Evolutionary conservation across 2,329 filamentous ascomycete genomes (phyloP).

Genomic region (Pseudohalonectria lignicola): DNA sequence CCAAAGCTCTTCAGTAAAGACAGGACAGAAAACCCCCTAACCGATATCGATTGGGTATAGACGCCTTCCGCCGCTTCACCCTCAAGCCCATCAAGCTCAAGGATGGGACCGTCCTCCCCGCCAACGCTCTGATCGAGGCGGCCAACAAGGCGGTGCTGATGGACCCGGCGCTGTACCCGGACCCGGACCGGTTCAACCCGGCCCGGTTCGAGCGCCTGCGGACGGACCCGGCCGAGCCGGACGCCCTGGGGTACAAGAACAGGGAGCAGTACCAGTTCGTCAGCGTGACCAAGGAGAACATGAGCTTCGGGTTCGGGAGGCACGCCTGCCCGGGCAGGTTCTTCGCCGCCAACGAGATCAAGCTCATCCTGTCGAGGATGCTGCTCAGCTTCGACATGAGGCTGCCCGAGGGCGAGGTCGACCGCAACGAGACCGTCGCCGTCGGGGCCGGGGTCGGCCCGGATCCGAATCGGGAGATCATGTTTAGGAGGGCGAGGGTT

Average conservation of each 20-base stretch:
- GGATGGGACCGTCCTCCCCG: conserved; percentile 27
- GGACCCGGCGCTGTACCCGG: not conserved
- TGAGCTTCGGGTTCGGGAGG: conserved; percentile 32
- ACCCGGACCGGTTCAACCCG: conserved; percentile 29
- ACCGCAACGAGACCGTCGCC: not conserved
- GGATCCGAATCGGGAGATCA: not conserved
- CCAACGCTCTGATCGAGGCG: conserved; percentile 17
- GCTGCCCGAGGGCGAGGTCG: conserved; percentile 19
- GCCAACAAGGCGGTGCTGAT: not conserved
- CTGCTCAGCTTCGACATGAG: conserved; percentile 28
- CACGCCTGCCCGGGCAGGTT: conserved; percentile 35
- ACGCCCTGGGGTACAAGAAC: conserved; percentile 10
- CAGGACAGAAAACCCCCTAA: too few relatives aligned
- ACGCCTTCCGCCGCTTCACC: conserved; percentile 29
- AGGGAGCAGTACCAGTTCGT: conserved; percentile 21
- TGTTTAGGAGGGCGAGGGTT: not conserved
- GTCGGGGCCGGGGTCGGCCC: not conserved
- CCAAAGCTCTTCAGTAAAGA: too few relatives aligned
- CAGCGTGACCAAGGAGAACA: conserved; percentile 23
- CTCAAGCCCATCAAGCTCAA: conserved; percentile 29
- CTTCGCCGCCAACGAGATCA: conserved; percentile 31
- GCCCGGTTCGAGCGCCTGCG: conserved; percentile 34
- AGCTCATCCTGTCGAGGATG: conserved; percentile 26
- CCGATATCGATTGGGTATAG: conserved; percentile 13
- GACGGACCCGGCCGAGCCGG: conserved; percentile 7